Conservation (phyloP, 768 basidiomycete species). For the Lentinula boryana region DNA sequence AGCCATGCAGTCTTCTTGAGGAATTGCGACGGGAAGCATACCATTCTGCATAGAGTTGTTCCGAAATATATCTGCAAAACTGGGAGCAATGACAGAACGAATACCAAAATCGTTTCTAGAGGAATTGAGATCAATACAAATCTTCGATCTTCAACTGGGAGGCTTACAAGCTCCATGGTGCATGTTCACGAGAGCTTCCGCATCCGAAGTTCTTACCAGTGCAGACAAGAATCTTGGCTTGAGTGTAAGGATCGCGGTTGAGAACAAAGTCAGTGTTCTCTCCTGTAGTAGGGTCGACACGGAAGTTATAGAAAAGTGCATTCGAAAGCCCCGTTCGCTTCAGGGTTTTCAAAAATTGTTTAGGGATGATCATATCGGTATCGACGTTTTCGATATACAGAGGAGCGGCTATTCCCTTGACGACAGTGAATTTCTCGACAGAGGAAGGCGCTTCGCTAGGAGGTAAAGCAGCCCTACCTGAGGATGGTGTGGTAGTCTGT, state of each 20-base stretch:
- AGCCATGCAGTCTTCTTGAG: conserved; percentile 65
- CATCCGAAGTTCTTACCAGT: conserved; percentile 89
- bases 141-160: not conserved
- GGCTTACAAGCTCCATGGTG: conserved; percentile 79
- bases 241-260: conserved; percentile 72
- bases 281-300: conserved; percentile 74
- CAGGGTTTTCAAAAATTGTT: conserved; percentile 89
- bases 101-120: conserved; percentile 85
- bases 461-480: conserved; percentile 28
- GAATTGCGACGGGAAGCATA: conserved; percentile 73
- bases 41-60: conserved; percentile 92
- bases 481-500: conserved; percentile 24
- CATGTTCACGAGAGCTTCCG: conserved; percentile 87
- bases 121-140: conserved; percentile 1
- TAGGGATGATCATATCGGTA: conserved; percentile 93
- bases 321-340: conserved; percentile 84
- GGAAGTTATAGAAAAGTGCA: conserved; percentile 77
- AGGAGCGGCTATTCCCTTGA: conserved; percentile 77
- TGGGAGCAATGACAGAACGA: conserved; percentile 79
- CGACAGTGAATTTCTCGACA: conserved; percentile 57
- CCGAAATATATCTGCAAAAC: conserved; percentile 88
- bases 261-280: conserved; percentile 80
- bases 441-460: conserved; percentile 37
- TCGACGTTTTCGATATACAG: conserved; percentile 81
- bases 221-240: conserved; percentile 76